Evolutionary conservation across 2,329 filamentous ascomycete genomes (phyloP), one percentile per base, ranked within the genome.

Genomic region (Talaromyces sp.): DNA sequence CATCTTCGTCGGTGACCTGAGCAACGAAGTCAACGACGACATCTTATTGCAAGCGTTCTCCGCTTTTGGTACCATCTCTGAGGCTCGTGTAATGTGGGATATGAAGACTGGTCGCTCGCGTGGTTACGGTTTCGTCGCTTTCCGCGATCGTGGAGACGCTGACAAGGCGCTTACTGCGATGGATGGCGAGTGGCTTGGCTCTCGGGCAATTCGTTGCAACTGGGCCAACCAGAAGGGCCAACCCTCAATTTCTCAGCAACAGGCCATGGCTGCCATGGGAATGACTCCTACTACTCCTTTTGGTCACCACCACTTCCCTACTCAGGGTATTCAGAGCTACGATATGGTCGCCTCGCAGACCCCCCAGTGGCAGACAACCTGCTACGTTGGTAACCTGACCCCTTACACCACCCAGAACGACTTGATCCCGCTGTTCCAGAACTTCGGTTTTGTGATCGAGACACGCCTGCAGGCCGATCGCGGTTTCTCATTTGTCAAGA

Each of bases 141-240:
- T 96, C 83, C 89, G 93, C 58, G 94, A 99, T 59, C 90, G 93
- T 59, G 79, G 84, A 32, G 94, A 99, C 68, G 94, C 94, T 24
- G 94, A 99, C 74, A 96, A 97, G 77, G 93, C 94, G 1, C 77
- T 99, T 68, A 96, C 88, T 77, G 91, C 91, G 58, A 99, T 99
- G 94, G 94, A 99, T 69, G 94, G 94, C 58, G 94, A 99, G 78
- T 99, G 94, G 94, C 87, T 99, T 47, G 94, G 94, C 49, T 97
- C 94, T 66, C 90, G 94, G 61, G 94, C 94, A 36, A 99, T 99
- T 70, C 92, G 94, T 65, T 97, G 93, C 84, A 99, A 99, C 81
- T 99, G 94, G 94, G 94, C 94, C 56, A 99, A 99, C 79, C 94
- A 99, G 72, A 99, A 99, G 81, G 94, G 94, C n/a, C 94, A 99